Evolutionary conservation across 1,284 basidiomycete species (phyloP).

Genomic region (Cystobasidiaceae sp.): DNA sequence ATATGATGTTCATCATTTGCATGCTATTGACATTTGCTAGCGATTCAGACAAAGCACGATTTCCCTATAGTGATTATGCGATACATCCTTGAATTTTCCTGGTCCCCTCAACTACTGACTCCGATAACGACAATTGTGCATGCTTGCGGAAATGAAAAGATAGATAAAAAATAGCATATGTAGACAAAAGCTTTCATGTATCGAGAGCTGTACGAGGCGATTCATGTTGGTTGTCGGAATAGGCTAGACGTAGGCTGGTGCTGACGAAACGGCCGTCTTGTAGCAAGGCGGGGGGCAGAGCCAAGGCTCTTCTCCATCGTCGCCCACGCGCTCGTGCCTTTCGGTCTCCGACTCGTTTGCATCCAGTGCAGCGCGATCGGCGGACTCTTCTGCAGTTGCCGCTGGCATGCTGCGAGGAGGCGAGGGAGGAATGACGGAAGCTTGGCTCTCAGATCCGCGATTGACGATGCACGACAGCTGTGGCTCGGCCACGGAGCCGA

Average conservation of each 20-base stretch:
- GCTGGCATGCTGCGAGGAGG: background rate
- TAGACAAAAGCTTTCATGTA: no score
- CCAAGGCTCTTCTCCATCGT: conserved; percentile 60
- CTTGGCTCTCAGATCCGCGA: background rate
- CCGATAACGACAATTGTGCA: no score
- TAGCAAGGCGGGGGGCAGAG: conserved; percentile 39
- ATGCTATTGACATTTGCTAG: no score
- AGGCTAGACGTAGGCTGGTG: conserved; percentile 35
- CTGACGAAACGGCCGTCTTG: conserved; percentile 34
- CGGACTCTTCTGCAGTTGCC: conserved; percentile 50
- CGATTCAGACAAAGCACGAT: no score
- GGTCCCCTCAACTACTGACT: no score
- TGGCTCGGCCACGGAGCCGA: conserved; percentile 51
- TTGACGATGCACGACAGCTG: conserved; percentile 34
- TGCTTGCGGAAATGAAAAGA: no score
- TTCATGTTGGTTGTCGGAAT: background rate
- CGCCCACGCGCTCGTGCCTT: conserved; percentile 76
- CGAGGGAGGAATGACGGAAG: conserved; percentile 14
- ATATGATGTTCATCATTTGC: no score
- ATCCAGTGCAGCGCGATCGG: conserved; percentile 21
- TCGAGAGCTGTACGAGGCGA: no score
- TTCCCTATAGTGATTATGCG: no score
- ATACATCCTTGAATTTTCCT: no score
- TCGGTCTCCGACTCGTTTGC: conserved; percentile 14
- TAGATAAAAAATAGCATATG: no score